These are phyloP conservation scores for Dryadomyces quercivorus DNA, from an alignment of 2,329 filamentous ascomycete genomes.

Conservation along the genomic window DNA sequence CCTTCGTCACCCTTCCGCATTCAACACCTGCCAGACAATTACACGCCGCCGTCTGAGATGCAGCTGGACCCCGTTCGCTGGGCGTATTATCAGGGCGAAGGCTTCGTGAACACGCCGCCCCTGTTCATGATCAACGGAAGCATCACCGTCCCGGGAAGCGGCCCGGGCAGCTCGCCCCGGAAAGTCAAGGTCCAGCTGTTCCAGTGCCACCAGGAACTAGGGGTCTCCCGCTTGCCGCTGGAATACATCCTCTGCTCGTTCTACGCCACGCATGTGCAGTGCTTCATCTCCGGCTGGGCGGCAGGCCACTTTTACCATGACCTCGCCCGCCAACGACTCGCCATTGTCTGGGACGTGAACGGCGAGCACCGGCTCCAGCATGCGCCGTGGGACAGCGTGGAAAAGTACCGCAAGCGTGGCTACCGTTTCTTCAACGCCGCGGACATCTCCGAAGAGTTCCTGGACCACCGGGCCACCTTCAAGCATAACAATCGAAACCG, in stretches of 20 bases:
- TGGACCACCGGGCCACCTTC: too few species aligned
- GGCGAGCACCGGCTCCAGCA: too few species aligned
- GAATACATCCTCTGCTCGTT: constrained; percentile 7
- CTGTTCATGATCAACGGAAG: constrained; percentile 7
- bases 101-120: too few species aligned
- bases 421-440: constrained; percentile 1
- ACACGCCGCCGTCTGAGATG: too few species aligned
- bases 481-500: too few species aligned
- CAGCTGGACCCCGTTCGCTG: too few species aligned
- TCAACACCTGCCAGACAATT: too few species aligned
- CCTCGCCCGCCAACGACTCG: not conserved
- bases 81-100: too few species aligned
- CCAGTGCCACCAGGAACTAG: too few species aligned
- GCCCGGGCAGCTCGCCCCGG: not conserved
- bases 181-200: constrained; percentile 10
- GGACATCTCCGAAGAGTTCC: too few species aligned
- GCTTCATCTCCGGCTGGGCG: constrained; percentile 8
- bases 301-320: constrained; percentile 8
- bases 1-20: too few species aligned
- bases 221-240: constrained; percentile 2
- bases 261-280: constrained; percentile 10
- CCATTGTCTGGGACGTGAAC: not conserved
- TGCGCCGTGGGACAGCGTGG: too few species aligned
- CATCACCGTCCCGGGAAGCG: not conserved
- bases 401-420: constrained; percentile 7